These are phyloP conservation scores for Cadophora luteo-olivacea DNA, from an alignment of 2,329 filamentous ascomycete species.

Conservation along the genomic window DNA sequence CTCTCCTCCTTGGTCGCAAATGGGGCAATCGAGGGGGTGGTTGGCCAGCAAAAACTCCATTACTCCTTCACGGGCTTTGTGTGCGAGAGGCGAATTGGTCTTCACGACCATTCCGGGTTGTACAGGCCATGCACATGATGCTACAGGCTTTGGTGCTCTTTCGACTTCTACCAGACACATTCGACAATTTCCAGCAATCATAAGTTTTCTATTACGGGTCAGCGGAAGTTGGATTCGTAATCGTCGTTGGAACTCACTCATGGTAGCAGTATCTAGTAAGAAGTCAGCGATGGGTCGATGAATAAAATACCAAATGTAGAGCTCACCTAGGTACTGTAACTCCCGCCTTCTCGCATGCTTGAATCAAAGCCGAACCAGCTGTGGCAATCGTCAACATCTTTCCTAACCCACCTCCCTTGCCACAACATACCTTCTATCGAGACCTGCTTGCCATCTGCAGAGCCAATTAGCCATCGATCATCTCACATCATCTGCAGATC, in stretches of 20 bases:
- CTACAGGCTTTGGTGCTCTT: constrained; percentile 93
- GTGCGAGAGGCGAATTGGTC: constrained; percentile 93
- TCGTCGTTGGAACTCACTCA: constrained; percentile 68
- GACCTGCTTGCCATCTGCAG: constrained; percentile 92
- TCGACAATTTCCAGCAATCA: constrained; percentile 99
- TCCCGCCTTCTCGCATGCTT: constrained; percentile 98
- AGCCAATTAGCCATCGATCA: constrained; percentile 43
- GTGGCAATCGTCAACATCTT: constrained; percentile 49
- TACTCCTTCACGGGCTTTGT: constrained; percentile 97
- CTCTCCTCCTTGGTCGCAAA: constrained; percentile 98
- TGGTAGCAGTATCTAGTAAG: constrained; percentile 90
- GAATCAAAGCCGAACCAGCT: constrained; percentile 97
- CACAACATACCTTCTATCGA: constrained; percentile 84
- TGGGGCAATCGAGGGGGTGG: constrained; percentile 93
- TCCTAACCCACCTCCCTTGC: constrained; percentile 31
- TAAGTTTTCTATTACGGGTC: constrained; percentile 74
- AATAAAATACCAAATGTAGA: no score
- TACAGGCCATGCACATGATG: constrained; percentile 98
- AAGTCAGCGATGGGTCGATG: constrained; percentile 43
- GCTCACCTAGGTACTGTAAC: constrained; percentile 81
- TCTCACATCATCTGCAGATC: constrained; percentile 21
- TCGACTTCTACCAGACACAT: constrained; percentile 99
- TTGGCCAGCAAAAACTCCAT: constrained; percentile 99
- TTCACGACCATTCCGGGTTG: constrained; percentile 99
- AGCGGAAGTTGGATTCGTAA: constrained; percentile 30